These are phyloP conservation scores for Plantago lanceolata DNA, from an alignment of 305 asterid genomes.

Conservation along the genomic window DNA sequence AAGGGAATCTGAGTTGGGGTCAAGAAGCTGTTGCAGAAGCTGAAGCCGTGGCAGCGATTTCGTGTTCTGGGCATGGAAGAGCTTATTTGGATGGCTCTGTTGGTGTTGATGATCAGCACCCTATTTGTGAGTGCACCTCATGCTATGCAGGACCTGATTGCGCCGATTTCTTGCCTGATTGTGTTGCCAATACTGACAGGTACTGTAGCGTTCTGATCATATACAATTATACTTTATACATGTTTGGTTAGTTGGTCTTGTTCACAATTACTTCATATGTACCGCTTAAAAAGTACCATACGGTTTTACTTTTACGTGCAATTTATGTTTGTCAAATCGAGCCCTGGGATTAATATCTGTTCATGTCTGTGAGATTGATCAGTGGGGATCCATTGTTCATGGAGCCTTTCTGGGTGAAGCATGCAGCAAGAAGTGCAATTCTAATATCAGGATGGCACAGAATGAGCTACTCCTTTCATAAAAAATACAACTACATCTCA, in stretches of 20 bases:
- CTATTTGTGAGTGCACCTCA: conserved; percentile 61
- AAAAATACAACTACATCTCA: conserved; percentile 24
- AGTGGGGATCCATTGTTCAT: conserved; percentile 65
- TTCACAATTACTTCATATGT: no score
- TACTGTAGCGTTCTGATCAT: background rate
- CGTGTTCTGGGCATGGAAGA: conserved; percentile 70
- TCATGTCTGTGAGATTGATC: conserved; percentile 11
- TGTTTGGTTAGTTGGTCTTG: no score
- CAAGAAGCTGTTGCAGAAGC: conserved; percentile 56
- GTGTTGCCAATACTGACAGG: conserved; percentile 59
- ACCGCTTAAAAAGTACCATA: no score
- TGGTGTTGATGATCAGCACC: conserved; percentile 23
- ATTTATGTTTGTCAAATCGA: no score
- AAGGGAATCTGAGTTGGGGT: conserved; percentile 37
- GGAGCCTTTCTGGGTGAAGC: conserved; percentile 61
- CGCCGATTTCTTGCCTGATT: conserved; percentile 30
- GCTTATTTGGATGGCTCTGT: conserved; percentile 57
- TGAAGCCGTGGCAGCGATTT: conserved; percentile 47
- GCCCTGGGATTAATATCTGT: no score
- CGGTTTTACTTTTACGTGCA: no score
- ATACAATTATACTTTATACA: no score
- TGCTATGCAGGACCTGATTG: conserved; percentile 62
- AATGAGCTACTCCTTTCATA: conserved; percentile 50
- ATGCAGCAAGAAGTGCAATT: conserved; percentile 50
- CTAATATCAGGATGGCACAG: conserved; percentile 63